Base-by-base conservation (phyloP, 805 yeast species). In the Ogataea neopini region DNA sequence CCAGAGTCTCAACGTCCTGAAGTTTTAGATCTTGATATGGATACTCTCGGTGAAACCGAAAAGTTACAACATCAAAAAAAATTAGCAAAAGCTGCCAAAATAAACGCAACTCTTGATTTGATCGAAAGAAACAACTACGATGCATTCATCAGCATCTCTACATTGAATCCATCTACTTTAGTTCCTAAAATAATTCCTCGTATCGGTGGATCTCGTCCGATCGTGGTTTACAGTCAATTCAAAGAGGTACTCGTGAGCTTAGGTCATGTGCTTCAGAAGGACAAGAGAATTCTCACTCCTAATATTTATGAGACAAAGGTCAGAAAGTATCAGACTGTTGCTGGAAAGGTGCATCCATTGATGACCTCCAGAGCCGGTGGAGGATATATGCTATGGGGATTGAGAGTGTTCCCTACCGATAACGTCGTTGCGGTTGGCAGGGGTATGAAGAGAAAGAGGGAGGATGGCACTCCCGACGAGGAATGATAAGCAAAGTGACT, bases 291-390 rank as follows among this genome's bases (percentile, higher is more conserved):
- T 8, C 71, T 94, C 56, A 92, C 94, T 0, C 96, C 97, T 4
- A 80, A 88, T 13, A 80, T 92, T 18, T 75, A 79, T 52, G 97
- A 91, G 65, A 80, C 95, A 1, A 75, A 88, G 52, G 94, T 86
- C 10, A 79, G 97, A 53, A 84, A 83, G 42, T 91, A 86, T 64
- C 99, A 94, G 71, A 89, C 97, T 3, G 81, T 92, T 23, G 88
- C 96, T 15, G 99, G 98, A 6, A 83, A 95, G 62, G 73, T 92
- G 60, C 99, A 94, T 66, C 99, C 99, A 0, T 62, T 84, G 50
- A 94, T 94, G 99, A 88, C 97, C 0, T 83, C 85, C 76, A 77
- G 88, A 59, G 90, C 96, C 6, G 91, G 86, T 48, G 98, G 97
- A 28, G 99, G 99, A 0, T 92, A 81, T 64, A 64, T 94, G 2